Evolutionary conservation across 192 early-diverging fungal species (phyloP).

Genomic region (Geranomyces variabilis): DNA sequence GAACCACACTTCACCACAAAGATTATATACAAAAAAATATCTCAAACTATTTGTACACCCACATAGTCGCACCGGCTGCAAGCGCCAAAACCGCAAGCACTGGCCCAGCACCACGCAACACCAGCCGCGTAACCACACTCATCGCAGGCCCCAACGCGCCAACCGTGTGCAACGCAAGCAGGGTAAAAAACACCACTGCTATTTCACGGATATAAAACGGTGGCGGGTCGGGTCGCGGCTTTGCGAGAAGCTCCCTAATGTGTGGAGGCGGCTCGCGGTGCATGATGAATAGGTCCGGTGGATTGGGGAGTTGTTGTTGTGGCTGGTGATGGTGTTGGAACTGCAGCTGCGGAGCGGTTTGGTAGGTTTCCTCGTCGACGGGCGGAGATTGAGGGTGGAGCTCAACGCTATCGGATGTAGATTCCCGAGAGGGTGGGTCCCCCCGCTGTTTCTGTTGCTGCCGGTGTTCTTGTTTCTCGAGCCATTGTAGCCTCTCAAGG

Average conservation of each 20-base stretch:
- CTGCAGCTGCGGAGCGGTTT: background rate
- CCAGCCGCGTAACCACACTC: background rate
- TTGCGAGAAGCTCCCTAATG: background rate
- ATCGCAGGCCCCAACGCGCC: background rate
- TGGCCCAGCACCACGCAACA: background rate
- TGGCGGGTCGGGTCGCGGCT: background rate
- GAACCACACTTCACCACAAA: too few species aligned
- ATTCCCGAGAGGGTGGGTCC: background rate
- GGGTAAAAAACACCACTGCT: background rate
- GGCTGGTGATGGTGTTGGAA: background rate
- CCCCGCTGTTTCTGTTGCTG: background rate
- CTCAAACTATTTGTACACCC: background rate
- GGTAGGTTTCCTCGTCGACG: background rate
- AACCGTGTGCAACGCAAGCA: slow-evolving; percentile 3
- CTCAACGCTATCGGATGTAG: background rate
- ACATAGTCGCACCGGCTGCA: background rate
- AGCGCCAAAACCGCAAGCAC: background rate
- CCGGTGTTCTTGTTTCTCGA: background rate
- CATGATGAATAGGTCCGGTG: background rate
- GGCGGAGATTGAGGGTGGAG: too few species aligned
- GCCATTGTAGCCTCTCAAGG: background rate
- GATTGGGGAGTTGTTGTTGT: background rate
- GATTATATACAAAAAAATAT: too few species aligned
- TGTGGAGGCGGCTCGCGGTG: background rate
- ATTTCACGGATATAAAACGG: background rate